Evolutionary conservation across 306 rosid species (phyloP).

Genomic region (Luffa aegyptiaca): DNA sequence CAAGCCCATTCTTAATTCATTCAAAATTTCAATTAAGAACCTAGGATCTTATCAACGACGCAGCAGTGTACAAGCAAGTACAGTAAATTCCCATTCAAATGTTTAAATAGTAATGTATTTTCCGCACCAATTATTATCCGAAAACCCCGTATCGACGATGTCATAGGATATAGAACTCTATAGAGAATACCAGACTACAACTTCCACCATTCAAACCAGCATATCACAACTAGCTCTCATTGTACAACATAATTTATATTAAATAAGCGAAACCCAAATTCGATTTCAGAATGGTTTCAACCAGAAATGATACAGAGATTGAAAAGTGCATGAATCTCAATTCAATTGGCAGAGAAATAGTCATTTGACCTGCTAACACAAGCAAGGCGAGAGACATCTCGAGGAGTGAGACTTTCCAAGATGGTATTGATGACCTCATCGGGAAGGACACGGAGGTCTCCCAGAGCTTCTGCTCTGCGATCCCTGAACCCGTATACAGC

Average conservation of each 20-base stretch:
- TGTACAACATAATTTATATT: not conserved
- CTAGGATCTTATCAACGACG: not conserved
- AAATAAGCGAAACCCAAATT: not conserved
- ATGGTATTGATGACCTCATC: conserved; percentile 71
- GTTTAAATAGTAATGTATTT: not conserved
- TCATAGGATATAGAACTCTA: not conserved
- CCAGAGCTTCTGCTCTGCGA: conserved; percentile 73
- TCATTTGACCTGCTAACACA: conserved; percentile 74
- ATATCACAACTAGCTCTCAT: not conserved
- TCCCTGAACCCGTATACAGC: conserved; percentile 23
- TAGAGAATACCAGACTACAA: not conserved
- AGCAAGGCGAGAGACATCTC: conserved; percentile 63
- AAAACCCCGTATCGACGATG: not conserved
- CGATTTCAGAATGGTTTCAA: not conserved
- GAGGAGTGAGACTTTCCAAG: conserved; percentile 55
- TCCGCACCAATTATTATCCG: not conserved
- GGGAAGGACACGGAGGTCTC: conserved; percentile 62
- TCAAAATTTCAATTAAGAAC: not conserved
- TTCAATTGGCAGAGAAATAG: not conserved
- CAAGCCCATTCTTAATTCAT: not conserved
- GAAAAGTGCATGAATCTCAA: not conserved
- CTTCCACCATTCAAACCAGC: not conserved
- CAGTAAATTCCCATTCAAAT: not conserved
- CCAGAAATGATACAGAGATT: not conserved
- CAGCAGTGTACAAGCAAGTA: not conserved